Conservation (phyloP, 202 grass and related monocot species). For the Panicum virgatum region DNA sequence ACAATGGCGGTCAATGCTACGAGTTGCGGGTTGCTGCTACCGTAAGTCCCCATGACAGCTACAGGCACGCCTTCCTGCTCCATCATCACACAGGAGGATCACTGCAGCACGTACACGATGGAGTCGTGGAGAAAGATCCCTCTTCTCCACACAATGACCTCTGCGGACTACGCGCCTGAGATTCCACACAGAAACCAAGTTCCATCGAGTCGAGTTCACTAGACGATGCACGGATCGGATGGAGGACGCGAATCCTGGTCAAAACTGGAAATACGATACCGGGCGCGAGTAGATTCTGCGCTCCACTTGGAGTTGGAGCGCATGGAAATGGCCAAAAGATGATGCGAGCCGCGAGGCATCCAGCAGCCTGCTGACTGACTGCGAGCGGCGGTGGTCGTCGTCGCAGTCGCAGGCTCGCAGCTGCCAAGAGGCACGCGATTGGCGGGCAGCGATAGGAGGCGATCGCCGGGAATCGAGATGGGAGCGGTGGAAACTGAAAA, state of each 20-base stretch:
- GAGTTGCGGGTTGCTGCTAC: background rate
- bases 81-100: background rate
- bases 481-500: constrained; percentile 7
- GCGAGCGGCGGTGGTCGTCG: background rate
- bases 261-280: background rate
- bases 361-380: background rate
- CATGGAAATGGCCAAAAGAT: background rate
- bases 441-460: background rate
- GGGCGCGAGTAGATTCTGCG: constrained; percentile 16
- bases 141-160: background rate
- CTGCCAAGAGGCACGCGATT: constrained; percentile 34
- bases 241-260: constrained; percentile 14
- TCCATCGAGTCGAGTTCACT: too few relatives aligned
- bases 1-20: background rate
- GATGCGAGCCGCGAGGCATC: background rate
- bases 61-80: constrained; percentile 6
- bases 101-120: background rate
- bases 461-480: background rate
- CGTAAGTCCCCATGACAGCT: background rate
- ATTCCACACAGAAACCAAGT: too few relatives aligned
- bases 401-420: background rate
- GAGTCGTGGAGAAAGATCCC: background rate
- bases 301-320: constrained; percentile 18
- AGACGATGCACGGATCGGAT: background rate
- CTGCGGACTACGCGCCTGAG: background rate